Conservation (phyloP, 106 monocot species). For the Agapanthus africanus region DNA sequence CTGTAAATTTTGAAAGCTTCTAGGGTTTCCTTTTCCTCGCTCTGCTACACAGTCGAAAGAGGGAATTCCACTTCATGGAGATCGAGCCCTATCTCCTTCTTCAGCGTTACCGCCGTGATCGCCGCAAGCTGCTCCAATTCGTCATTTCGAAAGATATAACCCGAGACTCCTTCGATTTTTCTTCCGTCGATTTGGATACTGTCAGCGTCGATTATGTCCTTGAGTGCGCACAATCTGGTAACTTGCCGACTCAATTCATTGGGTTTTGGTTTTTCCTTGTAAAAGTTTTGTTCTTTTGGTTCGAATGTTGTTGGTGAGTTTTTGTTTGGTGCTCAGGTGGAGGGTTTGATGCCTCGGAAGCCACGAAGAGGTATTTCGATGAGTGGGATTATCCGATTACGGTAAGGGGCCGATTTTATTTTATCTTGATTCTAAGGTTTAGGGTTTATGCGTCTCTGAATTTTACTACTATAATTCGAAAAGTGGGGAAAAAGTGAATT, state of each 20-base stretch:
- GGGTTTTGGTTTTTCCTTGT: neutral
- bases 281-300: neutral
- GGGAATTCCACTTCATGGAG: no score
- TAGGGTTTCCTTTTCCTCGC: no score
- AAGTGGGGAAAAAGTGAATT: no score
- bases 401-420: conserved; percentile 21
- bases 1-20: no score
- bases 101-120: conserved; percentile 47
- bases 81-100: conserved; percentile 42
- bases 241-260: neutral
- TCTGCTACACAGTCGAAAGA: no score
- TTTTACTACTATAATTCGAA: no score
- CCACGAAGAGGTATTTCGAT: conserved; percentile 31
- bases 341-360: conserved; percentile 49
- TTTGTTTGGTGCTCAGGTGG: conserved; percentile 30
- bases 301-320: neutral
- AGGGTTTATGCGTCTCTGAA: no score
- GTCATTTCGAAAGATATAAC: conserved; percentile 36
- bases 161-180: conserved; percentile 17
- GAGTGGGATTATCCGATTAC: conserved; percentile 44
- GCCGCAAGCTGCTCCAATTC: conserved; percentile 59
- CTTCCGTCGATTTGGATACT: conserved; percentile 48
- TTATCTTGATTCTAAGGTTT: neutral
- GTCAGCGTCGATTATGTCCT: conserved; percentile 62
- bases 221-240: conserved; percentile 49